Conservation (phyloP, 345 rosid species). For the Brassica cretica region DNA sequence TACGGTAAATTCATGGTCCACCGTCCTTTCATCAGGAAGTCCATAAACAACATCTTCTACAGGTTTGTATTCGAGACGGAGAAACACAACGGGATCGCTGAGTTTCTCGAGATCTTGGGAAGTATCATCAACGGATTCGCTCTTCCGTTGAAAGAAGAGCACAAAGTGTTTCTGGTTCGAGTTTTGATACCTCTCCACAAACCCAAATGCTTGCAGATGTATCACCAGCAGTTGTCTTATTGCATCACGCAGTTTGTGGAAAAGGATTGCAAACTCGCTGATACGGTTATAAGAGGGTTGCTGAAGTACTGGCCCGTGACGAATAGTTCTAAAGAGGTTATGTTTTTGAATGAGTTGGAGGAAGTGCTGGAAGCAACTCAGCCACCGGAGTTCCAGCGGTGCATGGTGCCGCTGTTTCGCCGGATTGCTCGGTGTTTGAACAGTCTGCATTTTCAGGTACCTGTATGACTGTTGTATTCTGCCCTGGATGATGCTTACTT, state of each 20-base stretch:
- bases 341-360: constrained; percentile 71
- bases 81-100: constrained; percentile 74
- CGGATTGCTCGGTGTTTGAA: constrained; percentile 67
- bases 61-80: constrained; percentile 67
- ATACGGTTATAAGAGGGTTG: constrained; percentile 60
- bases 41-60: constrained; percentile 66
- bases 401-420: constrained; percentile 67
- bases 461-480: constrained; percentile 3
- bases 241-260: constrained; percentile 70
- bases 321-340: constrained; percentile 69
- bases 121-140: constrained; percentile 82
- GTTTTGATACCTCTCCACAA: constrained; percentile 71
- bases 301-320: constrained; percentile 72
- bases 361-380: constrained; percentile 76
- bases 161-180: constrained; percentile 64
- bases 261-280: constrained; percentile 72
- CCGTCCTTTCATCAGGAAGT: constrained; percentile 69
- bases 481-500: constrained; percentile 6
- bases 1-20: constrained; percentile 79
- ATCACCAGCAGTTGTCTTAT: constrained; percentile 70
- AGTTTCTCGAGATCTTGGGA: constrained; percentile 70
- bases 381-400: constrained; percentile 67
- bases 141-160: constrained; percentile 70
- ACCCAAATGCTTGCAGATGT: constrained; percentile 64
- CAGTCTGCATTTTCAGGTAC: constrained; percentile 80